These are phyloP conservation scores for Dactylellina cionopaga DNA, from an alignment of 2,329 filamentous ascomycete genomes.

Conservation along the genomic window DNA sequence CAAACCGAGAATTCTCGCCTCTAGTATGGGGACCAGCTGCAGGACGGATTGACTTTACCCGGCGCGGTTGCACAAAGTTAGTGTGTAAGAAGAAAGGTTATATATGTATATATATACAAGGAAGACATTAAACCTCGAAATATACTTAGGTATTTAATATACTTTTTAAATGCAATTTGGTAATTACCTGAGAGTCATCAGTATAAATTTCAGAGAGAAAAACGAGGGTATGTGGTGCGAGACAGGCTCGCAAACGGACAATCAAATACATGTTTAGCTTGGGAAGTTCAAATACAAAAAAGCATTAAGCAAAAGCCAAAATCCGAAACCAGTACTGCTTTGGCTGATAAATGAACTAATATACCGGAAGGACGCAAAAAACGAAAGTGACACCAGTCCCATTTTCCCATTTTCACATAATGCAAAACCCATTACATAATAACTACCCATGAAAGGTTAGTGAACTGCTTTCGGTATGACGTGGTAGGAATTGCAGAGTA, in stretches of 20 bases:
- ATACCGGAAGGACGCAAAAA: neutral
- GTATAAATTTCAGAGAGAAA: no score
- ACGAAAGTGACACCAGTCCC: slow-evolving; percentile 32
- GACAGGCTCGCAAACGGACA: neutral
- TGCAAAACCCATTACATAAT: slow-evolving; percentile 46
- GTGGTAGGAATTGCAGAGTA: no score
- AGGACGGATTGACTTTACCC: neutral
- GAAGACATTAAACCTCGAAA: no score
- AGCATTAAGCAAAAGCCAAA: neutral
- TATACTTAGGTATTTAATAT: no score
- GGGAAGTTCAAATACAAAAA: neutral
- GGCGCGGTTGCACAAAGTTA: neutral
- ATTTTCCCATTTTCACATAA: slow-evolving; percentile 7
- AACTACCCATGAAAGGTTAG: slow-evolving; percentile 26
- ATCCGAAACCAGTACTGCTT: neutral
- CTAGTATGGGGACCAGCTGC: no score
- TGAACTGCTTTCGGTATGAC: no score
- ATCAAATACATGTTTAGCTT: neutral
- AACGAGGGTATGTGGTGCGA: neutral
- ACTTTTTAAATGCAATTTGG: no score
- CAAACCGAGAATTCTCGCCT: no score
- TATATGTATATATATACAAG: no score
- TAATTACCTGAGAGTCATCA: no score
- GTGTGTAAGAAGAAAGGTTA: neutral
- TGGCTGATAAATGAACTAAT: neutral